These are phyloP conservation scores for Lepidium didymum DNA, from an alignment of 345 rosid species.

Conservation along the genomic window DNA sequence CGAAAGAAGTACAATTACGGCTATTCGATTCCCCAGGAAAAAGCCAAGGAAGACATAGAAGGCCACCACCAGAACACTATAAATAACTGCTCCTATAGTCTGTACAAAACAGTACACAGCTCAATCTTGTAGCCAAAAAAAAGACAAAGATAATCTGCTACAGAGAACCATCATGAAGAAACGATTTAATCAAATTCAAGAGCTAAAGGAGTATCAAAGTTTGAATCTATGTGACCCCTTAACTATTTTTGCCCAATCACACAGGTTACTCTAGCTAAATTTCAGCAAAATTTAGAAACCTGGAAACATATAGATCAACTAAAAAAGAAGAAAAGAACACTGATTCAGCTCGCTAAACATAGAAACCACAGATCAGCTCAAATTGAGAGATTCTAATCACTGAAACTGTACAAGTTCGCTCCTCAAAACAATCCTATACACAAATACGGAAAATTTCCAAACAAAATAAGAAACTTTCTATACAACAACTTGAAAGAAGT, in stretches of 20 bases:
- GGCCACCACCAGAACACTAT: constrained; percentile 51
- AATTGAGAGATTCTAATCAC: background rate
- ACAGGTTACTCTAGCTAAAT: background rate
- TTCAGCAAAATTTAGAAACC: background rate
- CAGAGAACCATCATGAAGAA: background rate
- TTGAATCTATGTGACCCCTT: background rate
- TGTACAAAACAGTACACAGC: constrained; percentile 32
- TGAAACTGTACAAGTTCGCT: background rate
- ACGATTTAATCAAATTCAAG: background rate
- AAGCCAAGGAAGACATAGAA: constrained; percentile 82
- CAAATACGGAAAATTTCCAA: background rate
- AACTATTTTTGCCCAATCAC: background rate
- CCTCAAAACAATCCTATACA: background rate
- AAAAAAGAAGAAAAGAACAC: no score
- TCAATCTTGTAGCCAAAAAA: background rate
- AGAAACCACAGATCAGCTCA: background rate
- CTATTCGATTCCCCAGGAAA: constrained; percentile 68
- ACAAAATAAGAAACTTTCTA: background rate
- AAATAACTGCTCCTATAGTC: constrained; percentile 79
- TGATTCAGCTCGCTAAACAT: background rate
- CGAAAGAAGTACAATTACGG: constrained; percentile 55
- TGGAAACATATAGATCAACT: background rate
- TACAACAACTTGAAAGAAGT: background rate
- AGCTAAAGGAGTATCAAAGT: background rate
- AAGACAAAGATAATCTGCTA: background rate